phyloP scores from a whole-genome alignment of 1,139 yeast genomes.

The Candida sojae region DNA sequence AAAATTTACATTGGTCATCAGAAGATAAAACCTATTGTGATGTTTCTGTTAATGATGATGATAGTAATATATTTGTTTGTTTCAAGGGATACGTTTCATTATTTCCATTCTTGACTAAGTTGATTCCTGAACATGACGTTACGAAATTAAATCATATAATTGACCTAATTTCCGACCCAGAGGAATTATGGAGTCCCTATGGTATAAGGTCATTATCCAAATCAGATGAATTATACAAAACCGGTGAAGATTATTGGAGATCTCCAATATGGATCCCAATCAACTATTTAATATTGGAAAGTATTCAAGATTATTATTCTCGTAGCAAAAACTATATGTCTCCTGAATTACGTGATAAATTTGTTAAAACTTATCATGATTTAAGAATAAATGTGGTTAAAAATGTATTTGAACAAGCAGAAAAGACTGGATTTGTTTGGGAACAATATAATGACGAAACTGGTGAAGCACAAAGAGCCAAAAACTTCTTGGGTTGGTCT shows the following conservation, averaged over 20 bases:
- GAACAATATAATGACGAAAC: slow-evolving; percentile 83
- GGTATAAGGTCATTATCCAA: slow-evolving; percentile 86
- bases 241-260: slow-evolving; percentile 93
- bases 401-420: slow-evolving; percentile 71
- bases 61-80: slow-evolving; percentile 68
- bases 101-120: slow-evolving; percentile 79
- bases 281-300: slow-evolving; percentile 78
- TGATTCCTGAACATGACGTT: slow-evolving; percentile 55
- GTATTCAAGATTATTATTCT: slow-evolving; percentile 56
- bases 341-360: slow-evolving; percentile 35
- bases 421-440: slow-evolving; percentile 79
- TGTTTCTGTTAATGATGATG: slow-evolving; percentile 71
- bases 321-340: slow-evolving; percentile 23
- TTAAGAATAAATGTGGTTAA: slow-evolving; percentile 67
- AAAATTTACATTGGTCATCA: slow-evolving; percentile 78
- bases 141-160: slow-evolving; percentile 54
- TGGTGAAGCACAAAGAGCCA: slow-evolving; percentile 80
- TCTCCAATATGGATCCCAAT: slow-evolving; percentile 94
- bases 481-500: slow-evolving; percentile 95
- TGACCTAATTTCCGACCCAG: slow-evolving; percentile 63
- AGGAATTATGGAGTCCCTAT: slow-evolving; percentile 72
- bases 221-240: slow-evolving; percentile 63
- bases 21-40: slow-evolving; percentile 78
- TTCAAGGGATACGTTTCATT: slow-evolving; percentile 87
- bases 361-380: slow-evolving; percentile 45